Evolutionary conservation across 305 asterid species (phyloP), one percentile per base, ranked within the genome.

Genomic region (Plantago lanceolata): DNA sequence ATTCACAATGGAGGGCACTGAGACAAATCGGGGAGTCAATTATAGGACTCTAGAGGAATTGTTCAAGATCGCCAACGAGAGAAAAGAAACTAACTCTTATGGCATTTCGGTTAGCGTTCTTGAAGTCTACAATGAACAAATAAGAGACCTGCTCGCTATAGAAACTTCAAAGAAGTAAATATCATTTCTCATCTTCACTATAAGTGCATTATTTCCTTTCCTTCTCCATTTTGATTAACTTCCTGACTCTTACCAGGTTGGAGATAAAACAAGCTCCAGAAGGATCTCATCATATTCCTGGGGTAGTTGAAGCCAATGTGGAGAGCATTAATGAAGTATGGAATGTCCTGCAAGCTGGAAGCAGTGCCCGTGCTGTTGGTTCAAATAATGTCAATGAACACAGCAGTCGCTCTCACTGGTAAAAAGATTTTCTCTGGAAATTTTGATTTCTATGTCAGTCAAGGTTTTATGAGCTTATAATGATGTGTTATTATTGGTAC

Each of bases 361-460:
- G 97, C 51, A 83, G 94, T 45, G 95, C 97, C 15, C 79, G 99
- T 48, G 81, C 97, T 43, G 95, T 88, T 61, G 97, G 97, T 58
- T 94, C 99, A 48, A 94, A 94, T 75, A 94, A 94, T 48, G 96
- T 94, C 62, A 94, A 90, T 24, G 99, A 94, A 79, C 99, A 90
- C 57, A 90, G 97, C 75, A 94, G 99, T 76, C 94, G 99, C 17
- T 94, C 99, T 66, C 99, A 94, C 79, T 94, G 98, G 98, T 92
- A 86, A 73, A 20, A 44, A 6, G 8, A 12, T 40, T 18, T 18
- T 19, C 19, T 40, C 11, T 21, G 31, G 7, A 24, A n/a, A 31
- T 59, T 37, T 59, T 21, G 2, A 14, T 40, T 19, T 37, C 24
- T 8, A 4, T 31, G 0, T 31, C 6, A 31, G 37, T 31, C 6